Percentiles rank a stretch among this genome's conserved stretches.
These are phyloP conservation scores for Mycena galopus DNA, from an alignment of 768 basidiomycete species.

Conservation along the genomic window DNA sequence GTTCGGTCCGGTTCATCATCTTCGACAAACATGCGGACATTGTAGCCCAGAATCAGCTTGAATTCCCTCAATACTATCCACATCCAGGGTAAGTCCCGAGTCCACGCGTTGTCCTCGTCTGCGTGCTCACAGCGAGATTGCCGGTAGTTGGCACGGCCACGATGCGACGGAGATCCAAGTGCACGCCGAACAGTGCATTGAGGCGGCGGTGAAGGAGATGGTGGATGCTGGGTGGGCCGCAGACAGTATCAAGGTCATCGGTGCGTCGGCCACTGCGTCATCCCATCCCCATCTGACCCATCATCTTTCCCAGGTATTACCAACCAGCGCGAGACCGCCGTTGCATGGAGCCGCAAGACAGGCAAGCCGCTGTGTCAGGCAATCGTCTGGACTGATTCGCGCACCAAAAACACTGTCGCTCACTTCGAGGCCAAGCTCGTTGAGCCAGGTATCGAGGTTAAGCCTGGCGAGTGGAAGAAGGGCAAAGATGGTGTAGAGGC, in stretches of 20 bases:
- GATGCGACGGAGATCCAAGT: constrained; percentile 86
- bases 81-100: constrained; percentile 76
- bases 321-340: constrained; percentile 96
- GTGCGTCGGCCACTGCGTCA: constrained; percentile 58
- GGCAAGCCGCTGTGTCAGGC: constrained; percentile 91
- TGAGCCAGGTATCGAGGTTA: constrained; percentile 80
- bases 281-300: constrained; percentile 23
- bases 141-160: constrained; percentile 92
- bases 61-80: constrained; percentile 95
- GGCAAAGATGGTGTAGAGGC: constrained; percentile 77
- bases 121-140: constrained; percentile 22
- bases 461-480: constrained; percentile 74
- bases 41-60: constrained; percentile 88
- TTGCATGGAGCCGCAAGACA: constrained; percentile 92
- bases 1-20: constrained; percentile 92
- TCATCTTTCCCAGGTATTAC: constrained; percentile 77
- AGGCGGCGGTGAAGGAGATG: constrained; percentile 75
- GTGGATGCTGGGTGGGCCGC: constrained; percentile 82
- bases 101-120: background rate
- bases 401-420: constrained; percentile 89
- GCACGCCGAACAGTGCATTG: constrained; percentile 81
- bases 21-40: constrained; percentile 92
- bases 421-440: constrained; percentile 80
- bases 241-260: constrained; percentile 91
- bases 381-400: constrained; percentile 97